Base-by-base conservation (phyloP, 768 basidiomycete genomes). In the Gloeophyllum trabeum region DNA sequence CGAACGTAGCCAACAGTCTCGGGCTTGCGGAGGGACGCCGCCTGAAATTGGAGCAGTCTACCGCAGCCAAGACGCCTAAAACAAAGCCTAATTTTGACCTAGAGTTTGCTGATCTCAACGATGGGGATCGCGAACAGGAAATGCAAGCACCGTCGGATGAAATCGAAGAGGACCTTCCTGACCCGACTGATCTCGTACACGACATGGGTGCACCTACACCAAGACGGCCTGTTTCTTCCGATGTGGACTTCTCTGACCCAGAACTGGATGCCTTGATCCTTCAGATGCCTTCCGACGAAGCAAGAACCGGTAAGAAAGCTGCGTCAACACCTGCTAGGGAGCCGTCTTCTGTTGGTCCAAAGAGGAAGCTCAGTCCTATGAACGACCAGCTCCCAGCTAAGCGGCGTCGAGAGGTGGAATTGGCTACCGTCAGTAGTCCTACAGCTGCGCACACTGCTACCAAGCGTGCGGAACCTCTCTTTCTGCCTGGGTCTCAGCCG, bases 1-100 rank as follows among this genome's bases (percentile, higher is more conserved):
- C 50, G 5, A 45, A 42, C 28, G 44, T 44, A 24, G 37, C 30
- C 12, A 25, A 41, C 19, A 39, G 39, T 37, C 37, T 51, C 24
- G 38, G 35, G 28, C 41, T 51, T 10, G 53, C 57, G 5, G 55
- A 61, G 26, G 67, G 68, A 14, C 61, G 63, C 41, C 65, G 67
- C 21, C 51, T 73, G 52, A 79, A 74, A 51, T 47, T 72, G n/a
- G 59, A 62, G 6, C 39, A 46, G 18, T 34, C 5, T 30, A 6
- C 26, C 25, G 32, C 41, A 18, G 41, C 38, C 26, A 36, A 35
- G 4, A 26, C n/a, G 13, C 28, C 18, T n/a, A 63, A 50, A 46
- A 28, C 56, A 5, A 46, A 50, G 2, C 65, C 70, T 20, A 62
- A 74, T 46, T 76, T 76, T 46, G 64, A 74, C 44, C 48, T 81